Evolutionary conservation across 1,139 yeast genomes (phyloP), one percentile per base, ranked within the genome.

Genomic region (Magnusiomyces clavatus): DNA sequence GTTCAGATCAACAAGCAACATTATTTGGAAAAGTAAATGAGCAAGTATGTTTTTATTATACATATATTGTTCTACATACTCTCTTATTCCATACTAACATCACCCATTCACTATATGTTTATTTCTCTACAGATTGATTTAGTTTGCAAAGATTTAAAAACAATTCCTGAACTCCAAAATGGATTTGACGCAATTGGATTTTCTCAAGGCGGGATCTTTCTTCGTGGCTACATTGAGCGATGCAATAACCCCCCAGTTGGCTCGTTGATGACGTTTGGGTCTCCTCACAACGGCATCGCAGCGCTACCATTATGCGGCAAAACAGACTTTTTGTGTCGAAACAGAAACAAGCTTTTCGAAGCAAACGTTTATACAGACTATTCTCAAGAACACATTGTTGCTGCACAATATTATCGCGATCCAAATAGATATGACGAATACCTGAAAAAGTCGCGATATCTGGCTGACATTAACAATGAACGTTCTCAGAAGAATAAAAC

Each of bases 161-260:
- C 58, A 1, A 68, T 74, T 1, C 69, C 77, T 0, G 77, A 75
- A 51, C 68, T 82, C 13, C 49, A 59, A 2, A 54, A 67, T 14
- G 92, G 92, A 0, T 83, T 85, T 63, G 84, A 84, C 63, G 86
- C 83, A 4, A 74, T 86, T 47, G 95, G 95, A 2, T 83, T 83
- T 60, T 84, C 94, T 0, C 95, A 86, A 63, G 95, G 95, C 38
- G 95, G 95, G 0, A 66, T 86, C 13, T 81, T 86, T 56, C 67
- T 85, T 16, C 67, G 95, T 48, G 85, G 82, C 2, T 75, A 84
- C 46, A 72, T 79, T 36, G 84, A 86, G 62, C 66, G 77, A 41
- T 82, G 88, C 61, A 69, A 71, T 51, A 48, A 63, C 29, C 69
- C 83, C 1, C 70, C 74, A 2, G 71, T 85, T 2, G 66, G 75